Percentiles rank a stretch among this genome's conserved stretches.
phyloP scores from a whole-genome alignment of 75 land plant species.

The Azolla pinnata region DNA sequence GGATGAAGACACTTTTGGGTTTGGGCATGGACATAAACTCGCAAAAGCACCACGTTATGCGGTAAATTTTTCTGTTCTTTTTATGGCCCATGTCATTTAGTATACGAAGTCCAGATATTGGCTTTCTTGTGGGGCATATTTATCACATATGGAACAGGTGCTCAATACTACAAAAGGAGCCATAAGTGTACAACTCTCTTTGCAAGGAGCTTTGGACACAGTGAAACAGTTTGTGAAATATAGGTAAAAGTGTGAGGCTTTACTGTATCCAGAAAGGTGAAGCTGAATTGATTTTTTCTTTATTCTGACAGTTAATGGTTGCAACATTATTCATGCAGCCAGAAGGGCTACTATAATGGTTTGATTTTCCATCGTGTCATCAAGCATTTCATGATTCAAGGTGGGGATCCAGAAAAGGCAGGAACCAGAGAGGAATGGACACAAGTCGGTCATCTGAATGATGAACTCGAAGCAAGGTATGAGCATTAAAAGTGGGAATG shows the following conservation, averaged over 20 bases:
- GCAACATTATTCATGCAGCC: slow-evolving; percentile 41
- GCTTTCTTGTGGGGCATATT: neutral
- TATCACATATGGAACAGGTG: slow-evolving; percentile 25
- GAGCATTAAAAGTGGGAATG: too few relatives aligned
- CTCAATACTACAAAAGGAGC: slow-evolving; percentile 69
- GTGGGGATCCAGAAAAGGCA: slow-evolving; percentile 48
- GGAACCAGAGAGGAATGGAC: slow-evolving; percentile 84
- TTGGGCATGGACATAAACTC: neutral
- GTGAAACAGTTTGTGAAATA: slow-evolving; percentile 65
- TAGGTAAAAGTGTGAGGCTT: slow-evolving; percentile 40
- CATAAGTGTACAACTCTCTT: slow-evolving; percentile 66
- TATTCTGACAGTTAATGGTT: neutral
- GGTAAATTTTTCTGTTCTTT: neutral
- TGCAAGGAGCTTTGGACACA: slow-evolving; percentile 52
- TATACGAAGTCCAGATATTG: neutral
- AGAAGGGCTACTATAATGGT: slow-evolving; percentile 73
- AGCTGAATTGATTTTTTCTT: neutral
- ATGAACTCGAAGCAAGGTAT: slow-evolving; percentile 55
- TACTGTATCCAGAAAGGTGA: neutral
- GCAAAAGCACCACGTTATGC: slow-evolving; percentile 4
- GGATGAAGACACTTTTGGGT: neutral
- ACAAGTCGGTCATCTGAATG: slow-evolving; percentile 38
- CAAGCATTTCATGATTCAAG: slow-evolving; percentile 88
- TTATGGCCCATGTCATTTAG: neutral
- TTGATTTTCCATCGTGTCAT: slow-evolving; percentile 78